Conservation (phyloP, 2,329 filamentous ascomycete species). For the Hypoxylon rubiginosum region DNA sequence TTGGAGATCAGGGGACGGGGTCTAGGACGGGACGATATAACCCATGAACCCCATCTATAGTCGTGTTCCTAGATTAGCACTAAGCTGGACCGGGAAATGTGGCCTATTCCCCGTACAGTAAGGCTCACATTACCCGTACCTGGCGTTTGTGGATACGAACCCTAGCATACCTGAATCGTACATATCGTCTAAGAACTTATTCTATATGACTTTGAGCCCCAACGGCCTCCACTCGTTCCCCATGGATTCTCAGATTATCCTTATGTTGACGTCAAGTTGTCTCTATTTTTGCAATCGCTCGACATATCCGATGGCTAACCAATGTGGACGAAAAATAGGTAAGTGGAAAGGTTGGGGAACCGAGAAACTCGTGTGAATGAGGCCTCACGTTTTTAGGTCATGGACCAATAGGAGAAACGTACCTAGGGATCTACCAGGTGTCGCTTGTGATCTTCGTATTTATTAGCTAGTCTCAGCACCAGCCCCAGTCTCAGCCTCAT, state of each 20-base stretch:
- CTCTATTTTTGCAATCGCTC: conserved; percentile 23
- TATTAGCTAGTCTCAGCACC: conserved; percentile 27
- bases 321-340: conserved; percentile 14
- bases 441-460: conserved; percentile 35
- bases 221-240: background rate
- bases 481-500: conserved; percentile 33
- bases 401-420: conserved; percentile 25
- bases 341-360: conserved; percentile 9
- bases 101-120: conserved; percentile 29
- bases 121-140: conserved; percentile 1
- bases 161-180: conserved; percentile 34
- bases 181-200: conserved; percentile 35
- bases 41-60: conserved; percentile 14
- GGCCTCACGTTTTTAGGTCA: conserved; percentile 37
- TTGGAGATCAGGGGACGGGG: conserved; percentile 25
- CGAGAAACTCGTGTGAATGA: conserved; percentile 9
- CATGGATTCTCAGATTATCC: background rate
- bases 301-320: background rate
- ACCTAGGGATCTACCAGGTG: conserved; percentile 1
- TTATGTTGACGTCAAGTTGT: conserved; percentile 30
- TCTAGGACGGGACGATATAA: background rate
- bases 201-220: background rate
- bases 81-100: conserved; percentile 17
- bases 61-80: conserved; percentile 41
- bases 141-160: conserved; percentile 8